Base-by-base conservation (phyloP, 75 land plant genomes). In the Pinus taeda region DNA sequence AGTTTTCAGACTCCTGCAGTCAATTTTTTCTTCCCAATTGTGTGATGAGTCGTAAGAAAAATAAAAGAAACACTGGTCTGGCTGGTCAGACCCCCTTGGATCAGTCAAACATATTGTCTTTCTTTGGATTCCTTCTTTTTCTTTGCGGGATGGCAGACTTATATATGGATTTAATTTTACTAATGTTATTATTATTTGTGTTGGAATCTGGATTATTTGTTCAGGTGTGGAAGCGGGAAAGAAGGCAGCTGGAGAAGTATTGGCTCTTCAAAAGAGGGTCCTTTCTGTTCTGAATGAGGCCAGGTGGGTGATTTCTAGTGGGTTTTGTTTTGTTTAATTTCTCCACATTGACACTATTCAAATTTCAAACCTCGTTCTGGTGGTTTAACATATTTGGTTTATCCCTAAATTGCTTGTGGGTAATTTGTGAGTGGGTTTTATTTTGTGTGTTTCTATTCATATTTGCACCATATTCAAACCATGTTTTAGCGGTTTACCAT, bases 191-290 rank as follows among this genome's bases (percentile, higher is more conserved):
- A 37, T 22, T 15, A 26, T 60, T 13, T 29, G 53, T 60, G 11
- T 21, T 74, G 57, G 65, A 5, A 63, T 15, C 45, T 60, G 73
- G 64, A 30, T 53, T 79, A 13, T 62, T 53, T 29, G 33, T 79
- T 42, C 83, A 96, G 98, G 98, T 74, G 98, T 96, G 75, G 98
- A 96, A 83, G 97, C 97, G 71, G 98, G 97, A 26, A 96, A 96
- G 77, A 96, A 94, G 66, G 97, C 98, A 59, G 98, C 97, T 26
- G 98, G 90, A 73, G 97, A 93, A 84, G 95, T 96, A 55, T 84
- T 96, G 80, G 97, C 98, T 60, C 91, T 96, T 67, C 98, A 96
- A 77, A 96, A 94, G 78, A 85, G 97, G 73, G 93, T 96, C 75
- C 82, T 96, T 58, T 74, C 88, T 36, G 95, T 96, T 60, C 87